Base-by-base conservation (phyloP, 805 yeast species). In the Candida peoriensis region DNA sequence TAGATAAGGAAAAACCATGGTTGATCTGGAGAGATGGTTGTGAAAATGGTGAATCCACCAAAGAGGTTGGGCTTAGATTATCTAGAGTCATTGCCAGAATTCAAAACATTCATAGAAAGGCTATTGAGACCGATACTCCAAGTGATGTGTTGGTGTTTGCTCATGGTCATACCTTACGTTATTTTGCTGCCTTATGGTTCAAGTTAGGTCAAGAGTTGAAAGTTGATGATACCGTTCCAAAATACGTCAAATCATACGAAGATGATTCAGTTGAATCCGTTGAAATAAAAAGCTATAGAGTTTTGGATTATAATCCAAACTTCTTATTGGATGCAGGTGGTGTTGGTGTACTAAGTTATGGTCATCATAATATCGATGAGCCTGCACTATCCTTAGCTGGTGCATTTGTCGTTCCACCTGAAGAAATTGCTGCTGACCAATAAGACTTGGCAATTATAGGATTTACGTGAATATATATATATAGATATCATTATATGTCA, bases 261-360 rank as follows among this genome's bases (percentile, higher is more conserved):
- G 46, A 56, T 2, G 63, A 46, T 8, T 22, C 48, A 5, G 43
- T 64, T 11, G 64, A 64, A 27, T 46, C 48, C 15, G 58, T 63
- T 17, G 52, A 54, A 5, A 42, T 58, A 32, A 43, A 48, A 3
- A 56, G 63, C 15, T 64, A 49, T 44, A 48, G 58, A 39, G 58
- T 63, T 41, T 37, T 66, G 41, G 44, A 48, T 42, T 63, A 56
- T 30, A 84, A 89, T 56, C 96, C 96, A 8, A 76, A 80, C 46
- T 79, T 88, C 58, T 66, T 90, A 57, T 66, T 90, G 47, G 96
- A 90, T 55, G 95, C 97, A 19, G 96, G 97, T 44, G 97, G 96
- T 28, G 85, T 87, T 27, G 96, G 96, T 42, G 95, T 88, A 2
- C 66, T 90, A 53, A 78, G 93, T 44, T 89, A 89, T 58, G 94